These are phyloP conservation scores for Xanthoconium purpureum DNA, from an alignment of 768 basidiomycete genomes.

Conservation along the genomic window DNA sequence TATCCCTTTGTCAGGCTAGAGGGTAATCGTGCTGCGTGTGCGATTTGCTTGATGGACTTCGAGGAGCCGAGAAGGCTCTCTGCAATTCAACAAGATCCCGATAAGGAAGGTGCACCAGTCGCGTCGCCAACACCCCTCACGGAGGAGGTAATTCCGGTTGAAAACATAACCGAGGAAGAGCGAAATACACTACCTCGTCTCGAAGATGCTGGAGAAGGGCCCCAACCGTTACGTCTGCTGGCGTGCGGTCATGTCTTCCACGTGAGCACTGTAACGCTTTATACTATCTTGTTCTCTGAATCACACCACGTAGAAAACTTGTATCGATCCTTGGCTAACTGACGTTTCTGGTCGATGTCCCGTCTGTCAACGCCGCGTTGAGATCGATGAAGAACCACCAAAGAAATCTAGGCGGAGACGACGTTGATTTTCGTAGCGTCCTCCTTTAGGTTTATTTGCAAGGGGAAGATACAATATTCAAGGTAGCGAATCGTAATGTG, in stretches of 20 bases:
- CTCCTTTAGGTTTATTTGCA: slow-evolving; percentile 2
- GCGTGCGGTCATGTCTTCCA: slow-evolving; percentile 89
- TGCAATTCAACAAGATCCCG: slow-evolving; percentile 29
- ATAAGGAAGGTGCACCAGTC: slow-evolving; percentile 11
- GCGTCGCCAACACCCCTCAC: slow-evolving; percentile 10
- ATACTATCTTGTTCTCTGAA: neutral
- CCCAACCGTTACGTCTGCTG: slow-evolving; percentile 72
- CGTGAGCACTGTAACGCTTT: slow-evolving; percentile 44
- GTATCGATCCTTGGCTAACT: slow-evolving; percentile 85
- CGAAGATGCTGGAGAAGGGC: slow-evolving; percentile 70
- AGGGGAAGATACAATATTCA: slow-evolving; percentile 26
- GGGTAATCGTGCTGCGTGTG: slow-evolving; percentile 79
- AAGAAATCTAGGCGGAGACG: slow-evolving; percentile 32
- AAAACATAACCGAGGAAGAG: slow-evolving; percentile 40
- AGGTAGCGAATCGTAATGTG: slow-evolving; percentile 29
- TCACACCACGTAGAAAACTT: slow-evolving; percentile 59
- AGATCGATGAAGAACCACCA: slow-evolving; percentile 39
- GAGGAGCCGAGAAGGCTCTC: slow-evolving; percentile 58
- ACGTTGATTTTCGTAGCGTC: slow-evolving; percentile 13
- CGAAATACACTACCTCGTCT: slow-evolving; percentile 47
- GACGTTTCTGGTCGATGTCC: slow-evolving; percentile 87
- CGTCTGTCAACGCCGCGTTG: slow-evolving; percentile 76
- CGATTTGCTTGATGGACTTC: slow-evolving; percentile 83
- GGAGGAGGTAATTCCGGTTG: slow-evolving; percentile 30
- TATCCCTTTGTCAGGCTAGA: slow-evolving; percentile 82